Conservation (phyloP, 2,329 filamentous ascomycete species). For the Dactylellina leptospora region DNA sequence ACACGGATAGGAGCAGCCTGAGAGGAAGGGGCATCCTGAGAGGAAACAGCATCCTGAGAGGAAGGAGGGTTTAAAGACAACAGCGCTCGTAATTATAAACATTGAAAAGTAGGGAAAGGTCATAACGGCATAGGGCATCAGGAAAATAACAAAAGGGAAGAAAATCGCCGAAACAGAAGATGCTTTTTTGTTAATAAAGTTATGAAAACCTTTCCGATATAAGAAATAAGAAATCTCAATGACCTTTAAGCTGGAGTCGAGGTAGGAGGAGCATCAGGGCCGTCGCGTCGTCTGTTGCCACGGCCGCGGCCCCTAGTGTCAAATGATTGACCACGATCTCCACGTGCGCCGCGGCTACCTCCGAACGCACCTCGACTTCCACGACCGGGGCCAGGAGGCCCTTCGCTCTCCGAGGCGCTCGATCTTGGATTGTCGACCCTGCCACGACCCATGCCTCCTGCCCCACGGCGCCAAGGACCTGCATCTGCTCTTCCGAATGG, state of each 20-base stretch:
- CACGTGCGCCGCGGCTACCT: conserved; percentile 66
- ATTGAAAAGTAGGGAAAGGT: conserved; percentile 28
- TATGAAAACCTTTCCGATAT: background rate
- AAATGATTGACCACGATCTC: conserved; percentile 61
- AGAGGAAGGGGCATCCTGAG: background rate
- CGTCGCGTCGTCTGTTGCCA: conserved; percentile 62
- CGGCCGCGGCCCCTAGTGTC: conserved; percentile 63
- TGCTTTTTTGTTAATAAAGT: conserved; percentile 30
- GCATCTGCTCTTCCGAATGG: conserved; percentile 61
- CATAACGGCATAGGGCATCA: conserved; percentile 7
- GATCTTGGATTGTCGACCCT: conserved; percentile 76
- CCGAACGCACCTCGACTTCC: conserved; percentile 69
- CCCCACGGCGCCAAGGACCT: conserved; percentile 66
- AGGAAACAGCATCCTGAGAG: background rate
- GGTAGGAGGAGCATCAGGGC: conserved; percentile 30
- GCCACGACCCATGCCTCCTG: conserved; percentile 84
- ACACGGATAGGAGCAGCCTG: no score
- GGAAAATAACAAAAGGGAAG: background rate
- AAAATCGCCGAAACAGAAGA: conserved; percentile 40
- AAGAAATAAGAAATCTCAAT: background rate
- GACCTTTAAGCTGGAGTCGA: conserved; percentile 32
- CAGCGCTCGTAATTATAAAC: conserved; percentile 46
- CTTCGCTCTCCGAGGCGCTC: conserved; percentile 53
- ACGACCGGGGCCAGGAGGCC: conserved; percentile 59
- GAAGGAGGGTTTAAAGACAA: conserved; percentile 13